phyloP scores from a whole-genome alignment of 179 eudicot species.

The Dionaea muscipula region DNA sequence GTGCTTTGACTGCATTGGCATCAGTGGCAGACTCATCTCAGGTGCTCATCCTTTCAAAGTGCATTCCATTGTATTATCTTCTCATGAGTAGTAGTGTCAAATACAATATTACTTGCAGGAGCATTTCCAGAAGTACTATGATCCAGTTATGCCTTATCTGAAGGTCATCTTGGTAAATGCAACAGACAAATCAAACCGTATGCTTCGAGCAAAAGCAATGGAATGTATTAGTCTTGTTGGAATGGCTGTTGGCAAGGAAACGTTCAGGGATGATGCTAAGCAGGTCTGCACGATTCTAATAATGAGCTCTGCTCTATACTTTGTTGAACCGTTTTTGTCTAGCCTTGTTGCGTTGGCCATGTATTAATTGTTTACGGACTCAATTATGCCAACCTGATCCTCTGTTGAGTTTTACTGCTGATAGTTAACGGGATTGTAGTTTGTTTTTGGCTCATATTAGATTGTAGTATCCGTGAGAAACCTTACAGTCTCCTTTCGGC shows the following conservation, averaged over 20 bases:
- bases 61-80: neutral
- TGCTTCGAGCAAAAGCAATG: slow-evolving; percentile 99
- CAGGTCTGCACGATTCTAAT: slow-evolving; percentile 69
- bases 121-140: slow-evolving; percentile 91
- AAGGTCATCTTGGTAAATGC: slow-evolving; percentile 84
- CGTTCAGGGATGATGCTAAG: slow-evolving; percentile 93
- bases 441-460: neutral
- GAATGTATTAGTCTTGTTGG: slow-evolving; percentile 97
- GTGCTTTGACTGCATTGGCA: slow-evolving; percentile 96
- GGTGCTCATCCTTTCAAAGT: slow-evolving; percentile 23
- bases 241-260: slow-evolving; percentile 98
- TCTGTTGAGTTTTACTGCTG: no score
- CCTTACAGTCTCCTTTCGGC: neutral
- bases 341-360: no score
- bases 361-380: no score
- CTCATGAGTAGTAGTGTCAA: neutral
- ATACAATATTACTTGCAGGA: slow-evolving; percentile 32
- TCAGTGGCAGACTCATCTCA: slow-evolving; percentile 99
- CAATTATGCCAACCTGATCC: no score
- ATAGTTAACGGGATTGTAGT: neutral
- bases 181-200: slow-evolving; percentile 85
- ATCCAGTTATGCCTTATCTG: slow-evolving; percentile 93
- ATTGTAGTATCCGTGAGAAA: neutral
- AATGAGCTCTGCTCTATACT: no score
- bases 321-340: no score